Evolutionary conservation across 305 asterid species (phyloP).

Genomic region (Fraxinus platypoda): DNA sequence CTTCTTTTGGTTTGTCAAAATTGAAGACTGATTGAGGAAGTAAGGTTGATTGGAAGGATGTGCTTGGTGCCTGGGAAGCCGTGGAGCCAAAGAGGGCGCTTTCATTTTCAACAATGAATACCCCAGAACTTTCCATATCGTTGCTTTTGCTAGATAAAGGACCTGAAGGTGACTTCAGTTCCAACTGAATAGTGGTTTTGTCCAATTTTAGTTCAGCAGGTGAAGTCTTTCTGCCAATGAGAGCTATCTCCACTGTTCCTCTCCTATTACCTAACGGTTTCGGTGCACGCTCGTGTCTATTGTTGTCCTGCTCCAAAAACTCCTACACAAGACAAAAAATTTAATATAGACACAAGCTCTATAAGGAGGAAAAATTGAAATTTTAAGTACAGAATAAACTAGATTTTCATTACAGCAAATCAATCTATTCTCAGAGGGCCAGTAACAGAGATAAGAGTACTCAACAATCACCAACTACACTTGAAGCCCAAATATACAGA

Average conservation of each 20-base stretch:
- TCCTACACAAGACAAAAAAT: slow-evolving; percentile 35
- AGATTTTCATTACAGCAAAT: neutral
- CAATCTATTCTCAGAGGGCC: neutral
- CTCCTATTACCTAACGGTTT: slow-evolving; percentile 27
- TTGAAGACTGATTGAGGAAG: slow-evolving; percentile 27
- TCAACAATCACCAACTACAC: neutral
- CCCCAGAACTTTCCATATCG: slow-evolving; percentile 27
- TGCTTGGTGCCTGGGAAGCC: slow-evolving; percentile 29
- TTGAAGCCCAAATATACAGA: neutral
- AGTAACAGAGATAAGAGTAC: neutral
- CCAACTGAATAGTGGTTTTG: slow-evolving; percentile 27
- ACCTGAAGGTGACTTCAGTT: slow-evolving; percentile 26
- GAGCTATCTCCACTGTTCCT: slow-evolving; percentile 24
- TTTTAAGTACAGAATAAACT: neutral
- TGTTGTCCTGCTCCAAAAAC: slow-evolving; percentile 41
- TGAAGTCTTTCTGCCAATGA: slow-evolving; percentile 23
- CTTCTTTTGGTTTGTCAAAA: slow-evolving; percentile 37
- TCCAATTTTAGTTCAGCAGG: slow-evolving; percentile 27
- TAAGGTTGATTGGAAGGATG: slow-evolving; percentile 22
- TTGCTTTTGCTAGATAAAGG: slow-evolving; percentile 23
- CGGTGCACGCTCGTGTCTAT: slow-evolving; percentile 35
- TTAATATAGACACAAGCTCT: neutral
- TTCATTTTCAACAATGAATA: slow-evolving; percentile 23
- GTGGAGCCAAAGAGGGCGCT: slow-evolving; percentile 9
- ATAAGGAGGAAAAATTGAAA: neutral